Conservation (phyloP, 2,329 filamentous ascomycete species). For the Thelonectria olida region DNA sequence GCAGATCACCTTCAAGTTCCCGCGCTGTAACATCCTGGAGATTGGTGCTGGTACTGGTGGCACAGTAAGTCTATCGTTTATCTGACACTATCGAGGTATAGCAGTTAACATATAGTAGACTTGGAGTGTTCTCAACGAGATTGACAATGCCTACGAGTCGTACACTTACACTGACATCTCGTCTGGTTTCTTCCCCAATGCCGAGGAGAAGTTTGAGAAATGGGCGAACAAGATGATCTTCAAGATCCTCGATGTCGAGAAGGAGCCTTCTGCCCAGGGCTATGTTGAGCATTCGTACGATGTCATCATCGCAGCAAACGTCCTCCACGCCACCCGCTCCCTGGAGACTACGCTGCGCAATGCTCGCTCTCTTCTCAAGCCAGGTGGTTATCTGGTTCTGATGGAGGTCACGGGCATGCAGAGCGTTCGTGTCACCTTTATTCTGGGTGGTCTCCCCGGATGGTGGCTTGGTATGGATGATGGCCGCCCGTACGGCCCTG, state of each 20-base stretch:
- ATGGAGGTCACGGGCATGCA: constrained; percentile 36
- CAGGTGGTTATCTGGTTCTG: constrained; percentile 44
- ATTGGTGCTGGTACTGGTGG: constrained; percentile 23
- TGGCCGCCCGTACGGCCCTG: constrained; percentile 8
- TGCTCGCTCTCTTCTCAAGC: constrained; percentile 38
- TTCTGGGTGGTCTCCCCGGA: constrained; percentile 17
- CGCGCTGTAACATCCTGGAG: constrained; percentile 15
- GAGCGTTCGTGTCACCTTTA: constrained; percentile 16
- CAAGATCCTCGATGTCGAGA: constrained; percentile 47
- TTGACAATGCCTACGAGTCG: constrained; percentile 6
- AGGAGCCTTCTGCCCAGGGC: constrained; percentile 39
- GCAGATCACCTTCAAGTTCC: constrained; percentile 21
- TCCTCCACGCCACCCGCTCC: constrained; percentile 42
- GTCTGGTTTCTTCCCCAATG: constrained; percentile 47
- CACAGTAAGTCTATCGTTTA: too few species aligned
- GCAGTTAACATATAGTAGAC: too few species aligned
- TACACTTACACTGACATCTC: constrained; percentile 54
- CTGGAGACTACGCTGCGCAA: constrained; percentile 39
- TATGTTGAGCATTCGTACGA: constrained; percentile 40
- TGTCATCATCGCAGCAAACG: constrained; percentile 43
- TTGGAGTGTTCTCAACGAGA: constrained; percentile 12
- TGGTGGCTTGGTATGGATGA: constrained; percentile 23
- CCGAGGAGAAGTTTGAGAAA: constrained; percentile 36
- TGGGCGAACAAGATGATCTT: constrained; percentile 41
- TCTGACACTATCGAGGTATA: too few species aligned